Percentiles rank a stretch among this genome's conserved stretches.
Evolutionary conservation across 768 basidiomycete genomes (phyloP).

Genomic region (Termitomyces titanicus): DNA sequence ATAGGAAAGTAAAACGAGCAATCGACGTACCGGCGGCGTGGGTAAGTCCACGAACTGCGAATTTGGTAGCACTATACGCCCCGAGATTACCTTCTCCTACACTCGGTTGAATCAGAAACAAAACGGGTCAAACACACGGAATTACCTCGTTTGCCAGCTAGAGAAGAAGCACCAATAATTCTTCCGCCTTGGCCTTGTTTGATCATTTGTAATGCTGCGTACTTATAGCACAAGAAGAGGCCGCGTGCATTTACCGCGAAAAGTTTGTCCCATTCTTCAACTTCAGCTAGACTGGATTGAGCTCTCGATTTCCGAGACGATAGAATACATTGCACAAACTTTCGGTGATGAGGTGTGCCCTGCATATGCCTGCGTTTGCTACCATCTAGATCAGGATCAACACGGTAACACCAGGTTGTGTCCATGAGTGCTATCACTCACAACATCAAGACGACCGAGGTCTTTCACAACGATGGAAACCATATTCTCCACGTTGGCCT

Average conservation of each 20-base stretch:
- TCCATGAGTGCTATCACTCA: conserved; percentile 11
- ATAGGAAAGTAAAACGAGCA: neutral
- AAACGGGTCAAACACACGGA: neutral
- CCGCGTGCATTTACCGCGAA: conserved; percentile 34
- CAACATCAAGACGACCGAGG: conserved; percentile 27
- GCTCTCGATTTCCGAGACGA: neutral
- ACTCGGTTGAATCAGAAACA: neutral
- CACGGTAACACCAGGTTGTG: neutral
- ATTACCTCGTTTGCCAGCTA: conserved; percentile 32
- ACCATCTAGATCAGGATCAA: conserved; percentile 24
- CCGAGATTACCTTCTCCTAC: conserved; percentile 10
- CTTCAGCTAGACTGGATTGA: conserved; percentile 14
- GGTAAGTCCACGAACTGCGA: conserved; percentile 38
- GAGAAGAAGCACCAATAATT: conserved; percentile 40
- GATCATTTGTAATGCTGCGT: conserved; percentile 40
- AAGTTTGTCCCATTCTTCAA: conserved; percentile 27
- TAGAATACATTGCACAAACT: neutral
- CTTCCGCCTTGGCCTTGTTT: conserved; percentile 39
- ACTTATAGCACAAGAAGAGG: conserved; percentile 36
- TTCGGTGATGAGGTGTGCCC: neutral
- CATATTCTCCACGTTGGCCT: conserved; percentile 25
- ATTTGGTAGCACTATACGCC: conserved; percentile 34
- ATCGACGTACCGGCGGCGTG: conserved; percentile 14
- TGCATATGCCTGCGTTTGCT: conserved; percentile 28
- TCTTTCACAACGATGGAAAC: conserved; percentile 20